Evolutionary conservation across 106 monocot species (phyloP).

Genomic region (Narthecium ossifragum): DNA sequence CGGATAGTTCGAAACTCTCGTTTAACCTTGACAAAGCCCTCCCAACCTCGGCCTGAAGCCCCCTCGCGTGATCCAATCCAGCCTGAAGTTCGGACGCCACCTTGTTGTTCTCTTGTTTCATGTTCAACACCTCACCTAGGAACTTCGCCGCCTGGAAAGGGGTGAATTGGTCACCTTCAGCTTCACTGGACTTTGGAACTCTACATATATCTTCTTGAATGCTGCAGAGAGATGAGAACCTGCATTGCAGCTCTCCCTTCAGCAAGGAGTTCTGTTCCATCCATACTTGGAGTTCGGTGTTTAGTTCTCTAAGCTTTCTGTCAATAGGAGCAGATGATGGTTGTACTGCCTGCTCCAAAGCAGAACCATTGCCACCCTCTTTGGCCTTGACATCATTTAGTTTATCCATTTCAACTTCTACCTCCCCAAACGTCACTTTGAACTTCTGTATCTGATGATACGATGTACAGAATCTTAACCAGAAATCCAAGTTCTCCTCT

Average conservation of each 20-base stretch:
- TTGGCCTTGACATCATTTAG: conserved; percentile 18
- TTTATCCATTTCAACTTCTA: conserved; percentile 39
- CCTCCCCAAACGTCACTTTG: conserved; percentile 22
- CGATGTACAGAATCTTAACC: conserved; percentile 84
- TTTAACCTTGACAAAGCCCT: conserved; percentile 36
- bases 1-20: conserved; percentile 28
- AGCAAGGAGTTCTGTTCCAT: conserved; percentile 57
- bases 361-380: conserved; percentile 1
- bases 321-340: conserved; percentile 23
- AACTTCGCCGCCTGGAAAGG: conserved; percentile 41
- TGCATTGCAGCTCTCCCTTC: conserved; percentile 45
- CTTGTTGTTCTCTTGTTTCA: conserved; percentile 65
- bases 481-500: conserved; percentile 89
- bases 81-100: conserved; percentile 58
- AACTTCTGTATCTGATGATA: conserved; percentile 77
- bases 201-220: conserved; percentile 61
- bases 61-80: conserved; percentile 48
- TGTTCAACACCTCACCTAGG: conserved; percentile 36
- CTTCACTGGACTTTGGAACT: conserved; percentile 28
- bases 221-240: conserved; percentile 41
- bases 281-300: conserved; percentile 65
- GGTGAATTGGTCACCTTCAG: conserved; percentile 32
- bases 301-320: conserved; percentile 53
- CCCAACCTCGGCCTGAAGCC: conserved; percentile 49
- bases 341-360: not conserved